Percentiles rank a stretch among this genome's conserved stretches.
Evolutionary conservation across 768 basidiomycete species (phyloP).

Genomic region (Termitomyces sp.): DNA sequence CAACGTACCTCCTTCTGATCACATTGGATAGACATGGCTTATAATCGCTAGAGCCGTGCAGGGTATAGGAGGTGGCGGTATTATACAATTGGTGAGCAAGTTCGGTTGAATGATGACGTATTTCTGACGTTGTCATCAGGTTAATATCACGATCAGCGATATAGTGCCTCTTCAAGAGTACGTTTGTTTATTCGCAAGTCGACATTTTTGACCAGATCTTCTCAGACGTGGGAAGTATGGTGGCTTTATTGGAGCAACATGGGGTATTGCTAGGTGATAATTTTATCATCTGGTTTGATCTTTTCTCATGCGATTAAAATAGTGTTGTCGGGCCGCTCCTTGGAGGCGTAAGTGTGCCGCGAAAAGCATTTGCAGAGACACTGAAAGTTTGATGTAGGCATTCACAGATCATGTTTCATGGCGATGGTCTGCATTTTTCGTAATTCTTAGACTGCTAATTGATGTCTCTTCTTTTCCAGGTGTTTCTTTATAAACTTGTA

Average conservation of each 20-base stretch:
- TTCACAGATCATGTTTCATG: conserved; percentile 73
- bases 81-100: conserved; percentile 55
- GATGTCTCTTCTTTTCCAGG: conserved; percentile 24
- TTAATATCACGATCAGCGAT: conserved; percentile 76
- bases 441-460: neutral
- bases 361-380: neutral
- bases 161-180: conserved; percentile 79
- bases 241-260: conserved; percentile 73
- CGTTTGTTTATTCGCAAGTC: conserved; percentile 23
- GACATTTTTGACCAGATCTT: conserved; percentile 3
- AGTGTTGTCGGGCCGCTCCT: conserved; percentile 75
- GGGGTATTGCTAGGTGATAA: conserved; percentile 55
- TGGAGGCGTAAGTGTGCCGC: conserved; percentile 57
- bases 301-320: conserved; percentile 1
- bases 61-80: conserved; percentile 80
- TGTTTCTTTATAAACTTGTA: conserved; percentile 78
- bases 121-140: conserved; percentile 20
- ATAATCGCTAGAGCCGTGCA: conserved; percentile 74
- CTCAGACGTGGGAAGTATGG: conserved; percentile 71
- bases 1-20: neutral
- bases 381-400: conserved; percentile 30
- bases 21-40: conserved; percentile 48
- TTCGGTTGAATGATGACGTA: neutral
- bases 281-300: neutral
- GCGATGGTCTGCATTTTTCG: conserved; percentile 52